Evolutionary conservation across 148 eudicot genomes (phyloP).

Genomic region (Rhododendron griersonianum): DNA sequence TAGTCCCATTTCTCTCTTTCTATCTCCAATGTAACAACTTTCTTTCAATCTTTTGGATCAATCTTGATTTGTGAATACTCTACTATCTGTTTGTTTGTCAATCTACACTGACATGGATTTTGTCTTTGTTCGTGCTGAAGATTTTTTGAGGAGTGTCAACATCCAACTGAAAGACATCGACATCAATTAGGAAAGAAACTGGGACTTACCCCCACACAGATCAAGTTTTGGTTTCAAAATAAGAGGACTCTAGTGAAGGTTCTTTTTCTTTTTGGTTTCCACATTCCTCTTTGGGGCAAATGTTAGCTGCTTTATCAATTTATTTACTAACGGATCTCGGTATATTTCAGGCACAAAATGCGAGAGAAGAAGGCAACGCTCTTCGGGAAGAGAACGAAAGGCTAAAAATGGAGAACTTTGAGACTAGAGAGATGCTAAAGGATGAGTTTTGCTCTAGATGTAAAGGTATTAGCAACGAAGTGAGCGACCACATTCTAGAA

Average conservation of each 20-base stretch:
- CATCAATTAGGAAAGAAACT: slow-evolving; percentile 14
- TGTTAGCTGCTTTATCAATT: not conserved
- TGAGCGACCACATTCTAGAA: not conserved
- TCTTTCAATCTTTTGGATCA: not conserved
- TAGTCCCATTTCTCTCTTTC: not conserved
- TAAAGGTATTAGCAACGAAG: slow-evolving; percentile 13
- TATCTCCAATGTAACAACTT: not conserved
- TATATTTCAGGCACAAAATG: not conserved
- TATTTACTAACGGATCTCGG: not conserved
- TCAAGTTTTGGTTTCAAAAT: slow-evolving; percentile 20
- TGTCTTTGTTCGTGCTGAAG: not conserved
- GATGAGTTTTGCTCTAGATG: slow-evolving; percentile 1
- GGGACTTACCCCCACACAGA: slow-evolving; percentile 10
- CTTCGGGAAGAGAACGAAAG: not conserved
- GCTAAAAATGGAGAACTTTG: not conserved
- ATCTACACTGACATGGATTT: not conserved
- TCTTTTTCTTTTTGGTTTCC: not conserved
- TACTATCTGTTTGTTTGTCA: not conserved
- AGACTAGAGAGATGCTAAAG: not conserved
- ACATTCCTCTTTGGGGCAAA: not conserved
- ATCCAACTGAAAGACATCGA: slow-evolving; percentile 9
- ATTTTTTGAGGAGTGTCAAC: slow-evolving; percentile 3
- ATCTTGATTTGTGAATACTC: not conserved
- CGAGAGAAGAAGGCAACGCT: not conserved
- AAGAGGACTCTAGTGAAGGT: slow-evolving; percentile 17